phyloP scores from a whole-genome alignment of 1,139 yeast genomes.

The Wickerhamomyces sp. region DNA sequence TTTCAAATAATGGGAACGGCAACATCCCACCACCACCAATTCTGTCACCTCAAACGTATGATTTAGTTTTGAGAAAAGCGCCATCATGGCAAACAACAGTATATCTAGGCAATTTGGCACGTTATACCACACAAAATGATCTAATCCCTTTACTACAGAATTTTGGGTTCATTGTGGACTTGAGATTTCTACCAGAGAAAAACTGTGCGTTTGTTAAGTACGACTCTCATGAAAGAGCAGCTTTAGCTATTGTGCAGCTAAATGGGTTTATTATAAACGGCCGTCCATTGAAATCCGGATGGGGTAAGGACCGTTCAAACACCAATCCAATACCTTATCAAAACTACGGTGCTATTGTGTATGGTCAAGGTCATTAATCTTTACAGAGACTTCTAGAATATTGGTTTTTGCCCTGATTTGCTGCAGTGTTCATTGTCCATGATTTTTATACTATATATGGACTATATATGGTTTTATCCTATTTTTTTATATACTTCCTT shows the following conservation, averaged over 20 bases:
- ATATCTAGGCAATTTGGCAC: slow-evolving; percentile 81
- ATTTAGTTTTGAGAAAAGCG: slow-evolving; percentile 66
- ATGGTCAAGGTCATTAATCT: slow-evolving; percentile 23
- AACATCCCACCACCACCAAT: slow-evolving; percentile 11
- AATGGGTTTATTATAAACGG: slow-evolving; percentile 76
- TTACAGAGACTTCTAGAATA: neutral
- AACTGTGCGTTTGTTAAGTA: slow-evolving; percentile 85
- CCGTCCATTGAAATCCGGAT: slow-evolving; percentile 76
- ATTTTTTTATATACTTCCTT: too few relatives aligned
- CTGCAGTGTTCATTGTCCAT: neutral
- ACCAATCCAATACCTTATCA: slow-evolving; percentile 33
- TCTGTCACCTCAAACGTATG: slow-evolving; percentile 56
- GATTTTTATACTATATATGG: too few relatives aligned
- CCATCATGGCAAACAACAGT: slow-evolving; percentile 89
- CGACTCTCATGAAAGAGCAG: slow-evolving; percentile 85
- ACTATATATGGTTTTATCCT: too few relatives aligned
- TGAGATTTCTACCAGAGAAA: slow-evolving; percentile 75
- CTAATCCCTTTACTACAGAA: slow-evolving; percentile 71
- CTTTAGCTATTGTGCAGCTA: slow-evolving; percentile 78
- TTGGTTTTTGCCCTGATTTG: neutral
- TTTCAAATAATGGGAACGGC: neutral
- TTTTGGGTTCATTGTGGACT: slow-evolving; percentile 79
- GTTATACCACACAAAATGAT: slow-evolving; percentile 67
- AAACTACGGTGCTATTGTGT: slow-evolving; percentile 31
- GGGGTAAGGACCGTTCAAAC: slow-evolving; percentile 68